A percentile compares a stretch with the other conserved stretches of the same genome.
Evolutionary conservation across 2,329 filamentous ascomycete genomes (phyloP).

Genomic region (Neodidymelliopsis sp.): DNA sequence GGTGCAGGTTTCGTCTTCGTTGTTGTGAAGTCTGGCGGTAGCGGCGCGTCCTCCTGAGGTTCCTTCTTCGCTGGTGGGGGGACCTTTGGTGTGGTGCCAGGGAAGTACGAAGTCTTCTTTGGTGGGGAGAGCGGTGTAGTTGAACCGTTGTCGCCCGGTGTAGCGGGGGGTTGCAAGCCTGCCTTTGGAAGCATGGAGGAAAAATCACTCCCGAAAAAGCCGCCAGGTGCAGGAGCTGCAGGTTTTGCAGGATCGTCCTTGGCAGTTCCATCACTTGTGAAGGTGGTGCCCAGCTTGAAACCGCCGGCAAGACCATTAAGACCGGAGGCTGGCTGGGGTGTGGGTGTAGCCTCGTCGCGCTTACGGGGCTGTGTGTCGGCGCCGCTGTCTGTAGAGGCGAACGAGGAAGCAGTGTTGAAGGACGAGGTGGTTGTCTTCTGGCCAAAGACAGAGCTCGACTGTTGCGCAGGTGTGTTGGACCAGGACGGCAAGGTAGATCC

Average conservation of each 20-base stretch:
- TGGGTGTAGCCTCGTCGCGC: conserved; percentile 47
- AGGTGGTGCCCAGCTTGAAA: conserved; percentile 73
- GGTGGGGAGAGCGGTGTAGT: conserved; percentile 47
- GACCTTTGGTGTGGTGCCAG: conserved; percentile 37
- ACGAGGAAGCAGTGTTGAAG: conserved; percentile 38
- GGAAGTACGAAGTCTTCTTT: conserved; percentile 32
- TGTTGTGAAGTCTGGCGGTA: conserved; percentile 48
- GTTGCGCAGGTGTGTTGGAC: conserved; percentile 41
- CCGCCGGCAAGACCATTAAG: conserved; percentile 50
- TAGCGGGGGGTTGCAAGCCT: conserved; percentile 37
- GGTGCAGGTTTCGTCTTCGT: conserved; percentile 34
- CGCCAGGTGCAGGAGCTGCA: conserved; percentile 51
- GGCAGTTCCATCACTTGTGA: conserved; percentile 68
- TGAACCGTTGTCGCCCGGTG: conserved; percentile 49
- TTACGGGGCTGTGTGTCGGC: conserved; percentile 23
- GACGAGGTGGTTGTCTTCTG: conserved; percentile 35
- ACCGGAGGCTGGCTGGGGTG: conserved; percentile 35
- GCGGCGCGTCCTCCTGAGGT: conserved; percentile 45
- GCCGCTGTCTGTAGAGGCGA: conserved; percentile 35
- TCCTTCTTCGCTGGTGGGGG: conserved; percentile 42
- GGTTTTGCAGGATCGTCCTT: conserved; percentile 66
- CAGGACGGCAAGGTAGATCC: conserved; percentile 45
- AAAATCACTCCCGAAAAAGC: conserved; percentile 70
- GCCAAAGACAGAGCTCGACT: conserved; percentile 38
- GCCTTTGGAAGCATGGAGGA: conserved; percentile 63